A percentile compares a stretch with the other conserved stretches of the same genome.
phyloP scores from a whole-genome alignment of 2,329 filamentous ascomycete genomes.

The Apiospora marii region DNA sequence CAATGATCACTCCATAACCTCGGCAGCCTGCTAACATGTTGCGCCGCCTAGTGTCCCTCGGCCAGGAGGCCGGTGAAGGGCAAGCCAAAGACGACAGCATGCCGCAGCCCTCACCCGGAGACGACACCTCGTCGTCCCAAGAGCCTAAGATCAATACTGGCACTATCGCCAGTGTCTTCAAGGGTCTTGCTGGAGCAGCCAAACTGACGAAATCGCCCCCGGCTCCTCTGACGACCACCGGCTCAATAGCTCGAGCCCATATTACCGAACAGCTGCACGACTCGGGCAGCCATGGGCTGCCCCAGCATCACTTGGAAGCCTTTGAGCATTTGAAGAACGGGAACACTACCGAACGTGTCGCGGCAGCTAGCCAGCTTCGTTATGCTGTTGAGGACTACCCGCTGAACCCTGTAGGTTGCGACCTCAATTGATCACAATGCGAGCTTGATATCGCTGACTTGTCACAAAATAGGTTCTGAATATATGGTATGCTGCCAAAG shows the following conservation, averaged over 20 bases:
- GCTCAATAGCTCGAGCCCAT: slow-evolving; percentile 45
- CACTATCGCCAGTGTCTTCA: slow-evolving; percentile 70
- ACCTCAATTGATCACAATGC: background rate
- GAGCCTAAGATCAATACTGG: slow-evolving; percentile 61
- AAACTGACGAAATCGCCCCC: slow-evolving; percentile 61
- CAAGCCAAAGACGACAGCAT: slow-evolving; percentile 56
- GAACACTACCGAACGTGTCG: slow-evolving; percentile 59
- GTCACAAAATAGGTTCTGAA: slow-evolving; percentile 51
- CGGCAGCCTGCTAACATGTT: slow-evolving; percentile 48
- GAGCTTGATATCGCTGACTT: background rate
- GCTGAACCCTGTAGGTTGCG: slow-evolving; percentile 53
- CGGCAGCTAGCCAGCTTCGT: slow-evolving; percentile 65
- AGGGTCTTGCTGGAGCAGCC: slow-evolving; percentile 62
- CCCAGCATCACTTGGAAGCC: slow-evolving; percentile 60
- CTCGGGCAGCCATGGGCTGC: slow-evolving; percentile 51
- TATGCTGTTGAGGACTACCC: slow-evolving; percentile 65
- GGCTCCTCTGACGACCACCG: slow-evolving; percentile 50
- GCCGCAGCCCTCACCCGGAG: slow-evolving; percentile 64
- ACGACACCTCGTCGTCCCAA: slow-evolving; percentile 59
- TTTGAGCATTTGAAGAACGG: slow-evolving; percentile 64
- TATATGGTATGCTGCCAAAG: slow-evolving; percentile 72
- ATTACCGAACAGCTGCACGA: slow-evolving; percentile 55
- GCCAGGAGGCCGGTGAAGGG: slow-evolving; percentile 51
- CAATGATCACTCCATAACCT: slow-evolving; percentile 10
- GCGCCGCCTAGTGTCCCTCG: slow-evolving; percentile 52